These are phyloP conservation scores for Verticillium longisporum DNA, from an alignment of 2,329 filamentous ascomycete genomes.

Conservation along the genomic window DNA sequence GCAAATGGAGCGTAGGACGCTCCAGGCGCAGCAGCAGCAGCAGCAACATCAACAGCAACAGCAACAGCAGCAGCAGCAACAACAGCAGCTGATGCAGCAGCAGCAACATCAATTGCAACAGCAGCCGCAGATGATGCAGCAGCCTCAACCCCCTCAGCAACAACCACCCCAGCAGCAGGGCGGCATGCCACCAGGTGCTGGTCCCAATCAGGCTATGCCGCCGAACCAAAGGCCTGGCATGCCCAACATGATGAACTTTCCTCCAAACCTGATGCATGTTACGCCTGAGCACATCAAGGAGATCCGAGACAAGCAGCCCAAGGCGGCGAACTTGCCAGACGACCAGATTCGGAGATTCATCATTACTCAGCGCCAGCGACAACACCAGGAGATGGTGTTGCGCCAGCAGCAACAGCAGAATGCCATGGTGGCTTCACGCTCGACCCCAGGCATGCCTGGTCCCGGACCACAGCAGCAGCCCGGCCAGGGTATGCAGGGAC, in stretches of 20 bases:
- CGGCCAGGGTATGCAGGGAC: slow-evolving; percentile 14
- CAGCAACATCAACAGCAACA: no score
- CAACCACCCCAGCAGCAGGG: slow-evolving; percentile 12
- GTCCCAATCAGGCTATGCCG: slow-evolving; percentile 2
- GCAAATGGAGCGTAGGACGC: slow-evolving; percentile 10
- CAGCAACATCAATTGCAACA: slow-evolving; percentile 18
- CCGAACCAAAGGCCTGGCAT: slow-evolving; percentile 7
- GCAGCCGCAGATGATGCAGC: slow-evolving; percentile 15
- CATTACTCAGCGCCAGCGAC: slow-evolving; percentile 7
- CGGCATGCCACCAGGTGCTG: slow-evolving; percentile 5
- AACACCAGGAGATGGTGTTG: slow-evolving; percentile 6
- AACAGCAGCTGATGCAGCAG: slow-evolving; percentile 21
- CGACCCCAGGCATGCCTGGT: slow-evolving; percentile 16
- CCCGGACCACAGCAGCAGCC: slow-evolving; percentile 15
- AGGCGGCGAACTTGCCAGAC: slow-evolving; percentile 12
- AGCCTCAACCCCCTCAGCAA: slow-evolving; percentile 15
- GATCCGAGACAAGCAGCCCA: slow-evolving; percentile 16
- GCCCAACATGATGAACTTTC: slow-evolving; percentile 11
- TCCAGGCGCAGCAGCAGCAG: slow-evolving; percentile 17
- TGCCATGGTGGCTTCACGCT: slow-evolving; percentile 13
- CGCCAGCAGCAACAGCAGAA: slow-evolving; percentile 5
- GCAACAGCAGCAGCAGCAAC: slow-evolving; percentile 15
- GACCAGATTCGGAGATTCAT: slow-evolving; percentile 14
- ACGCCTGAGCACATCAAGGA: slow-evolving; percentile 18
- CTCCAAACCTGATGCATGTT: slow-evolving; percentile 14